These are phyloP conservation scores for Globisporangium canariense DNA, from an alignment of 352 stramenopile species.

Conservation along the genomic window DNA sequence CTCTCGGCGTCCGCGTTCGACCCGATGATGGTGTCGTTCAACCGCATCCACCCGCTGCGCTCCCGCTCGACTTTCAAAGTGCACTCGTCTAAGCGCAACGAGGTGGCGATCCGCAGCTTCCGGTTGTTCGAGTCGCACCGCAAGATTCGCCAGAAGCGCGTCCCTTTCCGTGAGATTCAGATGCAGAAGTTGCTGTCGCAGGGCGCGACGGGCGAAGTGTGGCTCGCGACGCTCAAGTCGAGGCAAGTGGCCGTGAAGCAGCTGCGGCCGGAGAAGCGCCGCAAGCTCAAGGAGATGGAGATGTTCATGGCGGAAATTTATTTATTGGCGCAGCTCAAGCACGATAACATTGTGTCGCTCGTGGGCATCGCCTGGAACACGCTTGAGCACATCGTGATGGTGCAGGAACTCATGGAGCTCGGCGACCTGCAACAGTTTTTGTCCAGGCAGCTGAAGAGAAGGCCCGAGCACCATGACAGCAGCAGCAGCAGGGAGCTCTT, in stretches of 20 bases:
- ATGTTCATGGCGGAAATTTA: constrained; percentile 78
- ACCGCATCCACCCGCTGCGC: constrained; percentile 28
- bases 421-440: constrained; percentile 69
- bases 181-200: constrained; percentile 45
- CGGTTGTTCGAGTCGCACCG: constrained; percentile 62
- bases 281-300: constrained; percentile 57
- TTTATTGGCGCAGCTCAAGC: constrained; percentile 63
- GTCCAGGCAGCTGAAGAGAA: constrained; percentile 16
- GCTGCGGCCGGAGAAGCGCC: constrained; percentile 46
- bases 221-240: constrained; percentile 54
- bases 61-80: constrained; percentile 6
- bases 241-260: constrained; percentile 66
- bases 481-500: constrained; percentile 19
- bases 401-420: constrained; percentile 69
- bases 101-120: constrained; percentile 57
- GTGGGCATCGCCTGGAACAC: constrained; percentile 68
- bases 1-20: constrained; percentile 56
- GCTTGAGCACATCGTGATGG: constrained; percentile 67
- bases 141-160: constrained; percentile 47
- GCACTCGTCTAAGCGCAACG: constrained; percentile 34
- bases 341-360: constrained; percentile 62
- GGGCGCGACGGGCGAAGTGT: constrained; percentile 63
- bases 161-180: constrained; percentile 54
- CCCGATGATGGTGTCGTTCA: constrained; percentile 29
- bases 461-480: constrained; percentile 8